Evolutionary conservation across 345 rosid species (phyloP), one percentile per base, ranked within the genome.

Genomic region (Eutrema japonicum): DNA sequence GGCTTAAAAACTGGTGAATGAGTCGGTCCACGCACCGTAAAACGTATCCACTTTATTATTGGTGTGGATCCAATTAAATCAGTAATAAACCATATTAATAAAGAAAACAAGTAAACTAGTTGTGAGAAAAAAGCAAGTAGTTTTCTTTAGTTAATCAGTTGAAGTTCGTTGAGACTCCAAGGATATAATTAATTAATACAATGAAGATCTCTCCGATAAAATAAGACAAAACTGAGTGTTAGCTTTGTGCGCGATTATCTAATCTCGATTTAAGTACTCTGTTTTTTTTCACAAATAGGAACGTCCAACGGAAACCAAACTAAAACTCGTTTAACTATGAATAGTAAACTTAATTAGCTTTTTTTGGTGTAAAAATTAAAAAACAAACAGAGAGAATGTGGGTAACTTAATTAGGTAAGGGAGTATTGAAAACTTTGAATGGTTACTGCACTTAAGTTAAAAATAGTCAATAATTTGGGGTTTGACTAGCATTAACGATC

Each of bases 21-120:
- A 75, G 74, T 75, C 78, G 74, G 74, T 68, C 68, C 32, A 65
- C 35, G 62, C 50, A 14, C 65, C 68, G 56, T 51, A 75, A 68
- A 75, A 68, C 57, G 47, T 75, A 75, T 74, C 61, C 63, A 74
- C 78, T 74, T 59, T 41, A 49, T n/a, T 11, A 49, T n/a, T 11
- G 8, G 58, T 38, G 58, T 38, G 57, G 35, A 66, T 9, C 55
- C 55, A 67, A 74, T 74, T 50, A 74, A 33, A 26, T 51, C 50
- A 68, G 41, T 42, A 10, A 48, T 22, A 10, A 48, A 66, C 2
- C 66, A 27, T 64, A 55, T 29, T 57, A n/a, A n/a, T n/a, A n/a
- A n/a, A n/a, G n/a, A 10, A 57, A 56, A 56, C 33, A 35, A 65
- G 41, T 14, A 47, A 37, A 46, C 14, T 48, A 48, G 49, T 32